Percentiles rank a stretch among this genome's conserved stretches.
These are phyloP conservation scores for Talaromyces nanjingensis DNA, from an alignment of 495 filamentous ascomycete genomes.

Conservation along the genomic window DNA sequence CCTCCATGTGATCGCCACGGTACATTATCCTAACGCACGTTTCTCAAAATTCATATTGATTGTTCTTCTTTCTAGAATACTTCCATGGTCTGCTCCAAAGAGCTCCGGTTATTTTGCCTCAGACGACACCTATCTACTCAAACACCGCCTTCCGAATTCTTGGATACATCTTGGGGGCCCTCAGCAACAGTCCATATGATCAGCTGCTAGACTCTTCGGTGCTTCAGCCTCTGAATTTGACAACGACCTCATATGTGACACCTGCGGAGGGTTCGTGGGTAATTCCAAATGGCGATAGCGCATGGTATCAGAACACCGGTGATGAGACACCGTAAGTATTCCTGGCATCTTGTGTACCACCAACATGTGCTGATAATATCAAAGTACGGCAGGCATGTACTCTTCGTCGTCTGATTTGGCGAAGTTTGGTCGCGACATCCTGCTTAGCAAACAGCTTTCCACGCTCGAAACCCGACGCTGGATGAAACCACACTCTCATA, in stretches of 20 bases:
- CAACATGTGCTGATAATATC: conserved; percentile 8
- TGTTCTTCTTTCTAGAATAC: conserved; percentile 33
- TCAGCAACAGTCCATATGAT: conserved; percentile 11
- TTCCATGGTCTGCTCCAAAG: conserved; percentile 41
- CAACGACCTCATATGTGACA: conserved; percentile 28
- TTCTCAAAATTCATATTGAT: not conserved
- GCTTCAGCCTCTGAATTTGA: conserved; percentile 34
- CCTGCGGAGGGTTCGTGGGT: conserved; percentile 23
- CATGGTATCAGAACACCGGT: conserved; percentile 34
- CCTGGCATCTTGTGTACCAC: not conserved
- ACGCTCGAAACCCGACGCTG: conserved; percentile 42
- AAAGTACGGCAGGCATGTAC: conserved; percentile 50
- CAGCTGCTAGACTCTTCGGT: conserved; percentile 27
- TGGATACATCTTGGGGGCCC: conserved; percentile 44
- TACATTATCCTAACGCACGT: not conserved
- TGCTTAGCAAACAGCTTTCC: conserved; percentile 40
- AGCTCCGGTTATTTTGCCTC: conserved; percentile 41
- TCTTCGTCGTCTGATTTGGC: conserved; percentile 47
- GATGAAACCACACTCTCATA: conserved; percentile 49
- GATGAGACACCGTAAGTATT: conserved; percentile 38
- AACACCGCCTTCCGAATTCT: conserved; percentile 53
- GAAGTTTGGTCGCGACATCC: conserved; percentile 46
- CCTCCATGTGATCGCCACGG: not conserved
- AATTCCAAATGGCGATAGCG: conserved; percentile 30
- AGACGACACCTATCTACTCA: conserved; percentile 50